These are phyloP conservation scores for Gigaspora rosea DNA, from an alignment of 192 early-diverging fungal genomes.

Conservation along the genomic window DNA sequence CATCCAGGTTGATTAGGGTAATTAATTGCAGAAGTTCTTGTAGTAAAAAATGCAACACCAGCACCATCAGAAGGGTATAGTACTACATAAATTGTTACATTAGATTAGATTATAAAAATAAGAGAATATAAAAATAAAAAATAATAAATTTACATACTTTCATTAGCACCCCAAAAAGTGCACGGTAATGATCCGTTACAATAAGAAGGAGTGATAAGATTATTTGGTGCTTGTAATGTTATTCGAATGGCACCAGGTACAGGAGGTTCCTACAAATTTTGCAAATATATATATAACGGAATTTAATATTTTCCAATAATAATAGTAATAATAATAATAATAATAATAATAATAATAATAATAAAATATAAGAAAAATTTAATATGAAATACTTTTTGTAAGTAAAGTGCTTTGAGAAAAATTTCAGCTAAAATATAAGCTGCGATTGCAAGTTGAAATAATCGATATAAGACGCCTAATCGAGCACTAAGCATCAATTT, in stretches of 20 bases:
- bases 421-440: conserved; percentile 1
- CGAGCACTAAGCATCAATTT: conserved; percentile 1
- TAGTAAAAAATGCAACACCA: conserved; percentile 41
- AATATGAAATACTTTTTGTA: conserved; percentile 7
- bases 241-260: conserved; percentile 30
- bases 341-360: background rate
- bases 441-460: background rate
- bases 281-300: no score
- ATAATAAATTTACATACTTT: conserved; percentile 12
- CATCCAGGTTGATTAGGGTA: conserved; percentile 27
- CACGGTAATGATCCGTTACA: conserved; percentile 7
- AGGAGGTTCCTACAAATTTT: conserved; percentile 8
- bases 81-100: background rate
- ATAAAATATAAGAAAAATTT: background rate
- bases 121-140: background rate
- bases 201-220: background rate
- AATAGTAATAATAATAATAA: background rate
- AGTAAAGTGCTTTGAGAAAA: background rate
- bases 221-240: conserved; percentile 1
- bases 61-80: conserved; percentile 30
- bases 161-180: conserved; percentile 25
- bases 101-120: background rate
- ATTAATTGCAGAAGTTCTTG: conserved; percentile 35
- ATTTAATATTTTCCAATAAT: background rate
- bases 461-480: conserved; percentile 7